A percentile compares a stretch with the other conserved stretches of the same genome.
Evolutionary conservation across 2,329 filamentous ascomycete species (phyloP).

Genomic region (Alternaria novae-zelandiae): DNA sequence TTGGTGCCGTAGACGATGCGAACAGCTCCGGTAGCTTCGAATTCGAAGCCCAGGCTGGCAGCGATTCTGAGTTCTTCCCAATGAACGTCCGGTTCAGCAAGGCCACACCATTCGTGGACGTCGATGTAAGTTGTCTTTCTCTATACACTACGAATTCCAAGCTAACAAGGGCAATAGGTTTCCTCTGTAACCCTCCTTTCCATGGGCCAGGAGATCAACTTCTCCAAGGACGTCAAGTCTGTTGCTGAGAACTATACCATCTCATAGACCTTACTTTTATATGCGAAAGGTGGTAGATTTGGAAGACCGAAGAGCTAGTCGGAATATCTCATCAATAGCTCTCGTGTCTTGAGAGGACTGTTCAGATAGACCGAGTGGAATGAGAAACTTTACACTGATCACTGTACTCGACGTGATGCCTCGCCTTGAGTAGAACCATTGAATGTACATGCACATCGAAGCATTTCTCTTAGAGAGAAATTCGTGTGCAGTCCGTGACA

Average conservation of each 20-base stretch:
- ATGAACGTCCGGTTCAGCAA: constrained; percentile 93
- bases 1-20: constrained; percentile 82
- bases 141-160: not conserved
- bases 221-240: constrained; percentile 81
- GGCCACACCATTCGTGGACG: constrained; percentile 83
- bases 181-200: constrained; percentile 73
- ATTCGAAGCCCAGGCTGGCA: constrained; percentile 86
- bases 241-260: constrained; percentile 78
- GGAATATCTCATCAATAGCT: no score
- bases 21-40: constrained; percentile 89
- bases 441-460: no score
- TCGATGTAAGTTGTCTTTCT: constrained; percentile 74
- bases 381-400: not conserved
- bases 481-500: no score
- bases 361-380: not conserved
- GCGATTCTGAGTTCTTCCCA: constrained; percentile 96
- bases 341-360: no score
- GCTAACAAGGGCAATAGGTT: constrained; percentile 59
- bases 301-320: not conserved
- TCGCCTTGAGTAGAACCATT: not conserved
- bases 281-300: not conserved
- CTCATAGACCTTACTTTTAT: constrained; percentile 58
- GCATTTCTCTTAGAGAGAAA: not conserved
- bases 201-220: constrained; percentile 78
- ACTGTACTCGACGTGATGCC: not conserved